Evolutionary conservation across 352 stramenopile genomes (phyloP).

Genomic region (Phytophthora cajani): DNA sequence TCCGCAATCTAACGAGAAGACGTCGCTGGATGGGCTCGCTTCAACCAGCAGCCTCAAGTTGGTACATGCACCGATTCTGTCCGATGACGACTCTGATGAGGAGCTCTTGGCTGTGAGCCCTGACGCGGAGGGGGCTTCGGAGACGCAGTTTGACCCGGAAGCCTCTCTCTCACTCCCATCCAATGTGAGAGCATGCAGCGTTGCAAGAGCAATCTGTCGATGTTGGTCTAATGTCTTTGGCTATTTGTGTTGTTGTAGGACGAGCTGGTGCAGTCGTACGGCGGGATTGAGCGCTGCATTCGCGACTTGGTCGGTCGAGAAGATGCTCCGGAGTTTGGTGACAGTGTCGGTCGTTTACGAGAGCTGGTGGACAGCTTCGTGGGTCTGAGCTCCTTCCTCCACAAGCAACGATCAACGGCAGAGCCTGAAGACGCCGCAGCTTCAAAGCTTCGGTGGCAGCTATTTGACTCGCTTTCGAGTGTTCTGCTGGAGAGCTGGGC

Average conservation of each 20-base stretch:
- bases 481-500: constrained; percentile 44
- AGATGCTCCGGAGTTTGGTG: constrained; percentile 1
- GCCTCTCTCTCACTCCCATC: constrained; percentile 62
- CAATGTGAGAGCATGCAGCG: constrained; percentile 21
- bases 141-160: constrained; percentile 45
- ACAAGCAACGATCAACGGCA: constrained; percentile 3
- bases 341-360: constrained; percentile 21
- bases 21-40: not conserved
- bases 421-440: not conserved
- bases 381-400: constrained; percentile 41
- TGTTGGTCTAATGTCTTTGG: not conserved
- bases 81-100: constrained; percentile 24
- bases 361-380: constrained; percentile 31
- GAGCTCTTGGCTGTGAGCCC: not conserved
- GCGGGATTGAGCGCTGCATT: constrained; percentile 35
- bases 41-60: constrained; percentile 42
- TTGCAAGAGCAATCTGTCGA: not conserved
- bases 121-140: not conserved
- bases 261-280: constrained; percentile 36
- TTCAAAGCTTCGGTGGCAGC: constrained; percentile 24
- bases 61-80: constrained; percentile 48
- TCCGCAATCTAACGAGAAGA: not conserved
- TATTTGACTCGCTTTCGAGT: constrained; percentile 37
- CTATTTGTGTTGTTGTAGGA: constrained; percentile 27
- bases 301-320: constrained; percentile 18